These are phyloP conservation scores for Lasiosphaeria hispida DNA, from an alignment of 495 filamentous ascomycete species.

Conservation along the genomic window DNA sequence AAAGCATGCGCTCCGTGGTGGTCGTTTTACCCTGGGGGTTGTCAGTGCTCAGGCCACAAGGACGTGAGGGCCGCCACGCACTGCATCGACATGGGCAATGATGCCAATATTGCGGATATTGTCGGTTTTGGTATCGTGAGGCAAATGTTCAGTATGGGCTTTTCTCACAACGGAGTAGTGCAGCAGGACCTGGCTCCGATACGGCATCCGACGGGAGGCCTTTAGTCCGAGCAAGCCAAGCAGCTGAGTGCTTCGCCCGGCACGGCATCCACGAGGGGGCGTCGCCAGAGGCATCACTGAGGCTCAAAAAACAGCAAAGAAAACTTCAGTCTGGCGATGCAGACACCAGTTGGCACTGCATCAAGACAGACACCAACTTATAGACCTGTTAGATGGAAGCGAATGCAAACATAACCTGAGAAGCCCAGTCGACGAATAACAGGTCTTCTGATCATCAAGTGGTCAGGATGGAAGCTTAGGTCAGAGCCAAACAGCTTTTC, in stretches of 20 bases:
- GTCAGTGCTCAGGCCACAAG: constrained; percentile 10
- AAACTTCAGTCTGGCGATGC: too few species aligned
- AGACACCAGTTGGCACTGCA: too few species aligned
- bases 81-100: constrained; percentile 97
- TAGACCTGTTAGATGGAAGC: too few species aligned
- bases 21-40: constrained; percentile 84
- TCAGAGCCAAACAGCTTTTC: too few species aligned
- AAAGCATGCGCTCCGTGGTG: constrained; percentile 99
- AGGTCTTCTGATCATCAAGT: too few species aligned
- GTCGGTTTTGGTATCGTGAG: constrained; percentile 37
- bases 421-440: too few species aligned
- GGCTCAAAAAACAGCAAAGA: not conserved
- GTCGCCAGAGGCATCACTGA: not conserved
- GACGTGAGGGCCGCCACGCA: constrained; percentile 37
- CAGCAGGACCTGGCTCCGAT: not conserved
- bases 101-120: constrained; percentile 94
- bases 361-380: too few species aligned
- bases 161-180: not conserved
- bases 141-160: constrained; percentile 17
- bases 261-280: not conserved
- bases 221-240: not conserved
- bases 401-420: too few species aligned
- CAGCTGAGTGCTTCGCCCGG: not conserved
- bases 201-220: not conserved
- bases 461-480: too few species aligned